Conservation (phyloP, 169 alveolate species). For the Hepatocystis sp. region DNA sequence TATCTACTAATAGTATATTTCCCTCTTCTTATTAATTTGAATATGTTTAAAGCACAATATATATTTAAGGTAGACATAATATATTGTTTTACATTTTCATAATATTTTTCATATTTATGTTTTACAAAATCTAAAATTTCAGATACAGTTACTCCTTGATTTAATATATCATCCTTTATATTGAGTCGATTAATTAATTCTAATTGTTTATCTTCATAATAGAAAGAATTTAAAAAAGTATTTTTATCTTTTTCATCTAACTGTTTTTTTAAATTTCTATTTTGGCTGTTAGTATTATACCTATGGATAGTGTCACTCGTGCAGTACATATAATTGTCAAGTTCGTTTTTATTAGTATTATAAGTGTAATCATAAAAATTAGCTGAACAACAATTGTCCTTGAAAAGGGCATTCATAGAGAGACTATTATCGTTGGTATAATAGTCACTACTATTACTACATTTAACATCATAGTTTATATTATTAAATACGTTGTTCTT, state of each 20-base stretch:
- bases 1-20: constrained; percentile 52
- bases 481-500: no score
- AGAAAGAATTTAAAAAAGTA: neutral
- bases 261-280: neutral
- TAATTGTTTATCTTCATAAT: constrained; percentile 12
- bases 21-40: constrained; percentile 70
- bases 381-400: no score
- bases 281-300: neutral
- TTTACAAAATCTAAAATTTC: constrained; percentile 69
- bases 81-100: constrained; percentile 69
- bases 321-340: neutral
- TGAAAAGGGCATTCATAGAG: no score
- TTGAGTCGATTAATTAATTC: constrained; percentile 30
- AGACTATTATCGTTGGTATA: no score
- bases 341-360: neutral
- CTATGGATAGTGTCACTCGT: neutral
- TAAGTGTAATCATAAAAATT: no score
- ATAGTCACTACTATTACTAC: no score
- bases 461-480: no score
- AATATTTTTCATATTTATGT: constrained; percentile 66
- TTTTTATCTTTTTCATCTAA: neutral
- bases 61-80: constrained; percentile 51
- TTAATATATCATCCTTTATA: constrained; percentile 60
- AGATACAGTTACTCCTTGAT: constrained; percentile 75
- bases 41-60: constrained; percentile 63